Percentiles rank a stretch among this genome's conserved stretches.
These are phyloP conservation scores for Trametes villosa DNA, from an alignment of 768 basidiomycete genomes.

Conservation along the genomic window DNA sequence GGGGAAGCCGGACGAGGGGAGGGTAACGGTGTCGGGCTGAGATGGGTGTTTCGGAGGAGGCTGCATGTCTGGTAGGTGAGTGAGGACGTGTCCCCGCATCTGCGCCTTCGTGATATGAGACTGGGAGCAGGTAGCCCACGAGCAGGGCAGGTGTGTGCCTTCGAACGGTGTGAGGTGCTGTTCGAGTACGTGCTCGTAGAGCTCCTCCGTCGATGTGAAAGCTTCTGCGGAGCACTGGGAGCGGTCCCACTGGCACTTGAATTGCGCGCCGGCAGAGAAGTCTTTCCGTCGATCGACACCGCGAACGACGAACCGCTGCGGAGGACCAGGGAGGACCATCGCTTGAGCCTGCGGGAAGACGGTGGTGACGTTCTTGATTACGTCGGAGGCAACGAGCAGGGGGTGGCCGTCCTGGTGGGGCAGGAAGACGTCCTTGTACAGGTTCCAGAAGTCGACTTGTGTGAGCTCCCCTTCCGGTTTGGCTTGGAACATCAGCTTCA, in stretches of 20 bases:
- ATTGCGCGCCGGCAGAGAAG: slow-evolving; percentile 57
- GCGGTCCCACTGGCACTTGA: slow-evolving; percentile 79
- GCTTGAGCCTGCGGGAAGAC: slow-evolving; percentile 88
- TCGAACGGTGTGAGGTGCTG: slow-evolving; percentile 55
- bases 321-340: slow-evolving; percentile 76
- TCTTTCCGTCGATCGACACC: slow-evolving; percentile 78
- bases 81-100: slow-evolving; percentile 72
- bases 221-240: slow-evolving; percentile 54
- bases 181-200: slow-evolving; percentile 74
- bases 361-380: slow-evolving; percentile 89
- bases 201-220: slow-evolving; percentile 57
- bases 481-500: slow-evolving; percentile 85
- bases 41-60: slow-evolving; percentile 61
- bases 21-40: slow-evolving; percentile 74
- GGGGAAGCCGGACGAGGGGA: slow-evolving; percentile 57
- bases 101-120: slow-evolving; percentile 49
- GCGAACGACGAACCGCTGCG: slow-evolving; percentile 83
- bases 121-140: slow-evolving; percentile 73
- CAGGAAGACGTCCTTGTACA: slow-evolving; percentile 85
- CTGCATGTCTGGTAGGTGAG: slow-evolving; percentile 70
- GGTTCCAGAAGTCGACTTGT: slow-evolving; percentile 94
- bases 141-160: slow-evolving; percentile 54
- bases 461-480: slow-evolving; percentile 81
- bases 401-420: slow-evolving; percentile 59
- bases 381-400: slow-evolving; percentile 84